Conservation (phyloP, 2,329 filamentous ascomycete species). For the Sporothrix inflata region DNA sequence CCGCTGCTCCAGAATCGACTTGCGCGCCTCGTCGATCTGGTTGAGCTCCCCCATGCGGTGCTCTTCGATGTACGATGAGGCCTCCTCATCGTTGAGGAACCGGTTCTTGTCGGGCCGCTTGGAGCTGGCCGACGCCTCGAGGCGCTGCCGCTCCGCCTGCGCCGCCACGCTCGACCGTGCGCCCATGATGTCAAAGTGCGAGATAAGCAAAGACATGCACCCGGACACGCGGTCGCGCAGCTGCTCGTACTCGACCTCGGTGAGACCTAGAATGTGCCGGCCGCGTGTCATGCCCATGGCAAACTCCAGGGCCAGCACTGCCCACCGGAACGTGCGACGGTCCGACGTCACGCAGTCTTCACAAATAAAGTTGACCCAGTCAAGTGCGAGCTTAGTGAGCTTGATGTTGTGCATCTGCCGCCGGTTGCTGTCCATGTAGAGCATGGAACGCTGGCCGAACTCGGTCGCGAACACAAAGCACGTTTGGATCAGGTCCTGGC, state of each 20-base stretch:
- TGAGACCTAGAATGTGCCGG: conserved; percentile 87
- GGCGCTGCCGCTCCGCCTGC: conserved; percentile 86
- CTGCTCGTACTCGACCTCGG: conserved; percentile 81
- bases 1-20: conserved; percentile 79
- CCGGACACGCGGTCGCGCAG: conserved; percentile 88
- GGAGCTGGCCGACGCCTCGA: conserved; percentile 78
- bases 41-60: conserved; percentile 74
- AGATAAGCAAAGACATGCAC: conserved; percentile 96
- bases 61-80: conserved; percentile 71
- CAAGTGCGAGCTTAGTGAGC: conserved; percentile 86
- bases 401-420: conserved; percentile 97
- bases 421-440: conserved; percentile 94
- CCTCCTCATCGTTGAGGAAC: conserved; percentile 81
- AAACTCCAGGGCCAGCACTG: conserved; percentile 91
- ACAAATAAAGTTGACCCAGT: conserved; percentile 98
- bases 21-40: conserved; percentile 76
- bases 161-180: conserved; percentile 91
- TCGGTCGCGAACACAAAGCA: conserved; percentile 99
- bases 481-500: conserved; percentile 94
- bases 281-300: conserved; percentile 97
- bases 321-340: conserved; percentile 95
- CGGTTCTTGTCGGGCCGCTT: conserved; percentile 76
- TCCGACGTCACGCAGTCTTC: conserved; percentile 95
- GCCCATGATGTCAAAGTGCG: conserved; percentile 99
- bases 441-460: conserved; percentile 90